A percentile compares a stretch with the other conserved stretches of the same genome.
Evolutionary conservation across 306 rosid genomes (phyloP).

Genomic region (Prunus davidiana): DNA sequence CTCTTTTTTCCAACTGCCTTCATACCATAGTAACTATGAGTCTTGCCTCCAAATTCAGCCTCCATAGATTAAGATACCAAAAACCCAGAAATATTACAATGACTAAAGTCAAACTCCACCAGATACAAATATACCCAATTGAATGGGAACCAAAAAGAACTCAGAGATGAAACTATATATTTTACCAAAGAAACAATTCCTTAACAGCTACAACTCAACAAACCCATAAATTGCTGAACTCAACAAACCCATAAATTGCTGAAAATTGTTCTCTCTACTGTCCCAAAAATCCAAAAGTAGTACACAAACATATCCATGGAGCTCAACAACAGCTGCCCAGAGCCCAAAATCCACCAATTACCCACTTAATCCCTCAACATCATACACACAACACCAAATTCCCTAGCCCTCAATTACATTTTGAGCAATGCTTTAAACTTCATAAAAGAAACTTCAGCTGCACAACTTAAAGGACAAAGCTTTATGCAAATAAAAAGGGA

Average conservation of each 20-base stretch:
- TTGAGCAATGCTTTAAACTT: not conserved
- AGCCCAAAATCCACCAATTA: constrained; percentile 30
- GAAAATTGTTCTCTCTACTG: not conserved
- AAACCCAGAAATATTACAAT: not conserved
- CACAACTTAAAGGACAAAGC: not conserved
- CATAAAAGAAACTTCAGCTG: not conserved
- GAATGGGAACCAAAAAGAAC: not conserved
- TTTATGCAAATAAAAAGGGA: not conserved
- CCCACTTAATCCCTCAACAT: not conserved
- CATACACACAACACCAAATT: not conserved
- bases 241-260: not conserved
- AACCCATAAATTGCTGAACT: not conserved
- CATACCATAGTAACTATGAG: constrained; percentile 46
- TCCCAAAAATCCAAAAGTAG: constrained; percentile 52
- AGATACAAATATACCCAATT: constrained; percentile 17
- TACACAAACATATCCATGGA: constrained; percentile 44
- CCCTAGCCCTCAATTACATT: not conserved
- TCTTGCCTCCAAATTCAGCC: constrained; percentile 55
- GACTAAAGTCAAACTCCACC: constrained; percentile 3
- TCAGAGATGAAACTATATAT: not conserved
- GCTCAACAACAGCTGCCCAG: constrained; percentile 51
- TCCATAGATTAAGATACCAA: constrained; percentile 47
- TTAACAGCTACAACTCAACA: not conserved
- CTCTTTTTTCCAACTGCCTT: constrained; percentile 52
- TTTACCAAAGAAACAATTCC: constrained; percentile 22